These are phyloP conservation scores for Gloeostereum incarnatum DNA, from an alignment of 768 basidiomycete species.

Conservation along the genomic window DNA sequence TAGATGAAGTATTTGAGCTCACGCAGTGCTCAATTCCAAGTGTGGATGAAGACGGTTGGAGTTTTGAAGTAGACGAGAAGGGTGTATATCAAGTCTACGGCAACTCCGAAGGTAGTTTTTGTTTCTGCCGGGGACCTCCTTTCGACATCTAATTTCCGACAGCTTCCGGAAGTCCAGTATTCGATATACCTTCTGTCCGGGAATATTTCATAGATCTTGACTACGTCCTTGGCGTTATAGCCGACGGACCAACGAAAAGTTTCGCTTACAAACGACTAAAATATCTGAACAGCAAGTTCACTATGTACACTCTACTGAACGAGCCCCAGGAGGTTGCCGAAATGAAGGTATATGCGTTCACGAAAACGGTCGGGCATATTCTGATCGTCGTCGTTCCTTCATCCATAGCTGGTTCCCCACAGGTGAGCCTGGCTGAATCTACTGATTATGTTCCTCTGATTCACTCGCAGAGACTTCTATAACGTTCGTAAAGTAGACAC, in stretches of 20 bases:
- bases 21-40: constrained; percentile 71
- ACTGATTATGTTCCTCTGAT: background rate
- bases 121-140: background rate
- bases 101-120: constrained; percentile 20
- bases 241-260: constrained; percentile 93
- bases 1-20: constrained; percentile 53
- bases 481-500: constrained; percentile 98
- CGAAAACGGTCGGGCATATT: background rate
- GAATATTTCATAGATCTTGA: constrained; percentile 98
- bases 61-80: constrained; percentile 70
- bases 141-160: background rate
- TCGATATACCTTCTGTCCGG: constrained; percentile 73
- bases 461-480: constrained; percentile 80
- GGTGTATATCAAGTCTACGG: constrained; percentile 88
- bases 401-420: constrained; percentile 63
- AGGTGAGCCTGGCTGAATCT: constrained; percentile 33
- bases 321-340: constrained; percentile 91
- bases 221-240: constrained; percentile 80
- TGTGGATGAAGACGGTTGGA: constrained; percentile 49
- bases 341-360: constrained; percentile 75
- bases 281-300: constrained; percentile 90
- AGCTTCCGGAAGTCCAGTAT: constrained; percentile 43
- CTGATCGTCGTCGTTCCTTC: background rate
- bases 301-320: constrained; percentile 85
- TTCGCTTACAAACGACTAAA: constrained; percentile 89